phyloP scores from a whole-genome alignment of 2,329 filamentous ascomycete genomes.

The Trichoderma sp. region DNA sequence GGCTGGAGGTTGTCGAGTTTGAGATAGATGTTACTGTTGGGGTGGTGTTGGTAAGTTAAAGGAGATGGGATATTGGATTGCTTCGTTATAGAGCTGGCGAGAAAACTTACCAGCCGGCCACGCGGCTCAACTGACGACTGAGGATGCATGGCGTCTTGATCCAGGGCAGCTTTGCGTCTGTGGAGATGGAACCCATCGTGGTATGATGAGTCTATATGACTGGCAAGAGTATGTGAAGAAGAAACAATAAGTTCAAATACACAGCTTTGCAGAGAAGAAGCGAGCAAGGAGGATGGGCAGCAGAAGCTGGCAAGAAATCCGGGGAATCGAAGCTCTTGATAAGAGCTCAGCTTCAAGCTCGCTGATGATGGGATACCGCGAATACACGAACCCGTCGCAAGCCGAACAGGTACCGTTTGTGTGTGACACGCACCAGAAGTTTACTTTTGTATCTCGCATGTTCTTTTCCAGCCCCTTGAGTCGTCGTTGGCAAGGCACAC shows the following conservation, averaged over 20 bases:
- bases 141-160: slow-evolving; percentile 68
- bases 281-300: not conserved
- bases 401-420: not conserved
- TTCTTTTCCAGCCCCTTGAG: not conserved
- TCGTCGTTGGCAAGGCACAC: not conserved
- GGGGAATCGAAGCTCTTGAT: slow-evolving; percentile 13
- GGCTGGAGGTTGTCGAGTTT: slow-evolving; percentile 85
- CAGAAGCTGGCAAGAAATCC: not conserved
- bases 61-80: not conserved
- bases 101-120: slow-evolving; percentile 63
- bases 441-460: not conserved
- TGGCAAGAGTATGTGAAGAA: not conserved
- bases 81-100: not conserved
- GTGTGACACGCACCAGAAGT: not conserved
- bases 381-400: not conserved
- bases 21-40: slow-evolving; percentile 67
- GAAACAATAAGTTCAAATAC: not conserved
- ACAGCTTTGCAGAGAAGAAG: not conserved
- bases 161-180: slow-evolving; percentile 55
- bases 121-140: slow-evolving; percentile 62
- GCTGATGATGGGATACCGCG: not conserved
- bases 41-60: not conserved
- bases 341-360: not conserved
- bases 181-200: slow-evolving; percentile 41
- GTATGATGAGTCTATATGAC: not conserved